A percentile compares a stretch with the other conserved stretches of the same genome.
Conservation (phyloP, 805 yeast species). For the Candida easanensis region DNA sequence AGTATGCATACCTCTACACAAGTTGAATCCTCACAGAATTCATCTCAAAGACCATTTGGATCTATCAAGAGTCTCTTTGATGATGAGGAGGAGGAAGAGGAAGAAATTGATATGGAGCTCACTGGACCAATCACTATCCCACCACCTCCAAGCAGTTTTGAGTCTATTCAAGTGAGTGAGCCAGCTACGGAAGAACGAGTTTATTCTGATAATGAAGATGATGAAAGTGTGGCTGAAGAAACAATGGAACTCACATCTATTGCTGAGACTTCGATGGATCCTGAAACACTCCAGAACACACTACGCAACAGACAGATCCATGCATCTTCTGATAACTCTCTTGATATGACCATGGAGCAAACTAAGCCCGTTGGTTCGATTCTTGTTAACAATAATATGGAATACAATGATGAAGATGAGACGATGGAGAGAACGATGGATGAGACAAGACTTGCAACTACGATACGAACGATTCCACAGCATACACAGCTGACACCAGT, state of each 20-base stretch:
- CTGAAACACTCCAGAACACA: constrained; percentile 23
- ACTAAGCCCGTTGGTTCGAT: constrained; percentile 15
- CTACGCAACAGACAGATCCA: constrained; percentile 16
- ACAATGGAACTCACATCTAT: constrained; percentile 23
- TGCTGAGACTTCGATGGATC: constrained; percentile 20
- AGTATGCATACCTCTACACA: background rate
- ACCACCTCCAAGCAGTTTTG: background rate
- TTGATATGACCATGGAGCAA: constrained; percentile 20
- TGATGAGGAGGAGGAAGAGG: constrained; percentile 19
- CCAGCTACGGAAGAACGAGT: background rate
- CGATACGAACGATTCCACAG: background rate
- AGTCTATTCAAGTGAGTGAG: background rate
- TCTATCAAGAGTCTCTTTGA: constrained; percentile 26
- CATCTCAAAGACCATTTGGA: constrained; percentile 25
- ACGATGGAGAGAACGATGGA: constrained; percentile 17
- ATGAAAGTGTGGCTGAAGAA: constrained; percentile 14
- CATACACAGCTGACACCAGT: background rate
- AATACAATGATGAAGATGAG: background rate
- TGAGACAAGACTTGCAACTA: constrained; percentile 12
- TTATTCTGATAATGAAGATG: background rate
- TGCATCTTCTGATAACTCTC: background rate
- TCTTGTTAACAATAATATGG: background rate
- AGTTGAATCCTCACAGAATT: background rate
- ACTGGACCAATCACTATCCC: constrained; percentile 20
- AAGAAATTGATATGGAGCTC: constrained; percentile 26